Conservation (phyloP, 2,329 filamentous ascomycete genomes). For the Penicillium corylophilum region DNA sequence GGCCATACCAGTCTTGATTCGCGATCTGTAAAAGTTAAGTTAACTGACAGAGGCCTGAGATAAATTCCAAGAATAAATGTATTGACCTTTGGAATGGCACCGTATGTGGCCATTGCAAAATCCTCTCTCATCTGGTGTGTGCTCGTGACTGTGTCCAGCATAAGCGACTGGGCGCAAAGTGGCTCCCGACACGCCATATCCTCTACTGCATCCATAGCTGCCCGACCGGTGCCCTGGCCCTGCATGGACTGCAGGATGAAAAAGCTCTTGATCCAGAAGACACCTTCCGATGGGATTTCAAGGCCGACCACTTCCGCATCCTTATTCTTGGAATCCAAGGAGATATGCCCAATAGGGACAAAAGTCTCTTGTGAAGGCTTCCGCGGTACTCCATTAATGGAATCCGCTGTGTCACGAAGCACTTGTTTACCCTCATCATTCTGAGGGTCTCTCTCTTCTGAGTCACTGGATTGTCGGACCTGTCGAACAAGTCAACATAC, state of each 20-base stretch:
- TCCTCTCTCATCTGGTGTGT: constrained; percentile 15
- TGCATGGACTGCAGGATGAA: constrained; percentile 5
- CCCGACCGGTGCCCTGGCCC: constrained; percentile 12
- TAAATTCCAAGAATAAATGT: background rate
- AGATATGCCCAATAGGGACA: constrained; percentile 14
- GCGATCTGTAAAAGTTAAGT: constrained; percentile 5
- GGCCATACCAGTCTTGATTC: constrained; percentile 23
- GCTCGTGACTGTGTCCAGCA: constrained; percentile 11
- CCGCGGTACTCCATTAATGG: constrained; percentile 8
- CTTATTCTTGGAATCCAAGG: constrained; percentile 9
- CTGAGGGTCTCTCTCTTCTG: background rate
- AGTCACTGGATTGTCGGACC: constrained; percentile 5
- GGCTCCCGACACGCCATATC: constrained; percentile 9
- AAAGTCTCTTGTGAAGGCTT: constrained; percentile 4
- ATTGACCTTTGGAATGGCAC: constrained; percentile 17
- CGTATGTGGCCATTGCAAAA: constrained; percentile 12
- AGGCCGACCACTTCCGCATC: constrained; percentile 5
- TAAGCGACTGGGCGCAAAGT: constrained; percentile 8
- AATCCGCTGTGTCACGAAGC: constrained; percentile 11
- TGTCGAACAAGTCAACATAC: background rate
- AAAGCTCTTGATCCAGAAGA: constrained; percentile 17
- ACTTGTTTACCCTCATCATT: background rate
- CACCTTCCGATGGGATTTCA: constrained; percentile 3
- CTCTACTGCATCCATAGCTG: constrained; percentile 15
- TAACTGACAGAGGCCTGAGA: background rate